Percentiles rank a stretch among this genome's conserved stretches.
phyloP scores from a whole-genome alignment of 2,329 filamentous ascomycete species.

The Cladophialophora immunda region DNA sequence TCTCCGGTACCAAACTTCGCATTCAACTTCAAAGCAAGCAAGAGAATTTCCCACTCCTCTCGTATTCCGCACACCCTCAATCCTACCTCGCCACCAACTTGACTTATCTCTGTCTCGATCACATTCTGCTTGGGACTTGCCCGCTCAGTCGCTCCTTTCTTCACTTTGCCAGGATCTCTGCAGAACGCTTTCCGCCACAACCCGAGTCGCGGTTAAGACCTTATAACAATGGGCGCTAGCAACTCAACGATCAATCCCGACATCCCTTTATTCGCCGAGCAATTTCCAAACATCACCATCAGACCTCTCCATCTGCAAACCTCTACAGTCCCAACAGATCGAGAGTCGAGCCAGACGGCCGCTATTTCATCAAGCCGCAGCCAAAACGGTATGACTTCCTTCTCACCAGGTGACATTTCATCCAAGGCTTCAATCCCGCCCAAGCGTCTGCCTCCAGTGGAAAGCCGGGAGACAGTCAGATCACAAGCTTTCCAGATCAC shows the following conservation, averaged over 20 bases:
- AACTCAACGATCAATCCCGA: slow-evolving; percentile 22
- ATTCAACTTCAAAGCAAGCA: background rate
- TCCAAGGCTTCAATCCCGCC: background rate
- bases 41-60: background rate
- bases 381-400: background rate
- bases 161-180: background rate
- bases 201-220: background rate
- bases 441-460: slow-evolving; percentile 28
- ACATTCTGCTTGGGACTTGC: background rate
- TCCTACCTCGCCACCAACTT: background rate
- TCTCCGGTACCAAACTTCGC: background rate
- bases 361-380: background rate
- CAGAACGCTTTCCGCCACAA: background rate
- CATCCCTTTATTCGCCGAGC: background rate
- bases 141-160: background rate
- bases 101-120: background rate
- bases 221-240: slow-evolving; percentile 30
- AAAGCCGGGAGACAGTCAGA: slow-evolving; percentile 28
- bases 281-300: background rate
- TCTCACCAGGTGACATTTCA: background rate
- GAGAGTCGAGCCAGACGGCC: slow-evolving; percentile 1
- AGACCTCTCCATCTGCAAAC: background rate
- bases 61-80: background rate
- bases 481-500: slow-evolving; percentile 12
- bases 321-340: background rate